phyloP scores from a whole-genome alignment of 1,139 yeast species.

The Lodderomyces margitis region DNA sequence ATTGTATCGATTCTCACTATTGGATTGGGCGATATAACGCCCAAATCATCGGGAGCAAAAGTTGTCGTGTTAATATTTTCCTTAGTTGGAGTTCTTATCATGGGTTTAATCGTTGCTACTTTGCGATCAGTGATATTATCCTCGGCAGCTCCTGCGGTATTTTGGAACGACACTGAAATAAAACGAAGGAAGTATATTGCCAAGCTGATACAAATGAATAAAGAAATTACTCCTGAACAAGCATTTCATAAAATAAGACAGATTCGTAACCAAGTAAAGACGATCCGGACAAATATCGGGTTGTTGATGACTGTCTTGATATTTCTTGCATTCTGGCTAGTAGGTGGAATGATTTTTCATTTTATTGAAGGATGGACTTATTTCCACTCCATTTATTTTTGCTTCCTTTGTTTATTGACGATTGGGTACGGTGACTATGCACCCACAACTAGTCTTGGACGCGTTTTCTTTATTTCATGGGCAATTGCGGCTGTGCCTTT shows the following conservation, averaged over 20 bases:
- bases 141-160: conserved; percentile 59
- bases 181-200: conserved; percentile 20
- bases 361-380: conserved; percentile 66
- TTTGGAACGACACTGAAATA: conserved; percentile 59
- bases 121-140: conserved; percentile 62
- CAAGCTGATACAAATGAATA: conserved; percentile 18
- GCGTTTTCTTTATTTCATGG: conserved; percentile 76
- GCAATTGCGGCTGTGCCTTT: conserved; percentile 79
- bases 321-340: conserved; percentile 61
- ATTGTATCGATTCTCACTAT: conserved; percentile 71
- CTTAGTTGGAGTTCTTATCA: conserved; percentile 62
- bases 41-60: conserved; percentile 50
- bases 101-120: conserved; percentile 72
- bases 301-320: conserved; percentile 40
- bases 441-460: conserved; percentile 62
- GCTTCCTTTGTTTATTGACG: conserved; percentile 71
- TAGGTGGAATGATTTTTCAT: conserved; percentile 67
- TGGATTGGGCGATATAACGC: conserved; percentile 75
- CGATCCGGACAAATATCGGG: conserved; percentile 29
- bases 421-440: conserved; percentile 82
- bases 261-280: conserved; percentile 39
- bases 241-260: conserved; percentile 55
- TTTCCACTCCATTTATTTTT: conserved; percentile 67
- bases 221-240: conserved; percentile 30
- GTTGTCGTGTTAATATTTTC: conserved; percentile 63